Base-by-base conservation (phyloP, 2,329 filamentous ascomycete genomes). In the Stachybotrys chlorohalonatus region DNA sequence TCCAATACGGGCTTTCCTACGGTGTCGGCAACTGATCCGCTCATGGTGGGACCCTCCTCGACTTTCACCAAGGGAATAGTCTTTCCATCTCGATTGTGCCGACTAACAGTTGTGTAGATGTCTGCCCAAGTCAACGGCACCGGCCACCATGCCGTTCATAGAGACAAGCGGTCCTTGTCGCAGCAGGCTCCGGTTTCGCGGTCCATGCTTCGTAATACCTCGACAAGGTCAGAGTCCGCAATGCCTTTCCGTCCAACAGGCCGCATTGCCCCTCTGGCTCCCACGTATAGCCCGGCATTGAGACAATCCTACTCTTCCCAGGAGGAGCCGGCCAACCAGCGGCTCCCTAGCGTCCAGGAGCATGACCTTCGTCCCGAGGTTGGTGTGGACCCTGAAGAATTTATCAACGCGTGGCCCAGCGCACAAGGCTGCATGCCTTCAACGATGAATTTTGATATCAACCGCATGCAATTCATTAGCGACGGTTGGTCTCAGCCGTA, bases 151-250 rank as follows among this genome's bases (percentile, higher is more conserved):
- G 36, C 36, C 36, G 36, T 42, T 9, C 36, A 13, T 42, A 42
- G 36, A 13, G 13, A 61, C 55, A 58, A 58, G 49, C 60, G 64
- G 31, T 60, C 63, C 17, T 58, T 58, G 47, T 68, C 66, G 31
- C 66, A 68, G 49, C 66, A 69, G 54, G 58, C 62, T 1, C 55
- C 65, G 11, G 57, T 64, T 8, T 65, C 69, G 1, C 67, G 70
- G 32, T 65, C 66, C 57, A 79, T 79, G 76, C 68, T 70, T 60
- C 74, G 76, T 54, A 72, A 68, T 53, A 64, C 66, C 13, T 79
- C 76, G 46, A 73, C 68, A 59, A 66, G 69, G 36, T 74, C 74
- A 9, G 69, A 72, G 31, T 62, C 65, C 46, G 59, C 69, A 31
- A 70, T 70, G 50, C 71, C 74, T 42, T 76, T 75, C 66, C 56